A percentile compares a stretch with the other conserved stretches of the same genome.
Conservation (phyloP, 2,329 filamentous ascomycete species). For the Corynespora cassiicola region DNA sequence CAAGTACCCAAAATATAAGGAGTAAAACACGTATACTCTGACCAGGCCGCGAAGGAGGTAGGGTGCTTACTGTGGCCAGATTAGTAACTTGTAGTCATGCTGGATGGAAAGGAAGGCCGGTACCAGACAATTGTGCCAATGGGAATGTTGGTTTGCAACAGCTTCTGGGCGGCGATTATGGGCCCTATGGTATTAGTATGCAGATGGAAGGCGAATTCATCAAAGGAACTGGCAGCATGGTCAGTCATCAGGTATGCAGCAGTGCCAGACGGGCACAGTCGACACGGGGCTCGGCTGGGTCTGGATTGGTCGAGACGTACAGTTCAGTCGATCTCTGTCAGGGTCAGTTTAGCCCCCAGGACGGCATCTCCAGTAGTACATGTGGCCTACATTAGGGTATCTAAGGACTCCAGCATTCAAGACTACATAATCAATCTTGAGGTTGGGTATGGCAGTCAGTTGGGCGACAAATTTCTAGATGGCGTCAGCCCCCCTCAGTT, state of each 20-base stretch:
- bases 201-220: conserved; percentile 61
- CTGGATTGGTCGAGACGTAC: conserved; percentile 42
- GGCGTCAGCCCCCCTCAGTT: conserved; percentile 13
- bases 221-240: conserved; percentile 52
- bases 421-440: conserved; percentile 61
- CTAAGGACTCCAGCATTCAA: conserved; percentile 63
- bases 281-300: conserved; percentile 27
- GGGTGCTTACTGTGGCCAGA: too few relatives aligned
- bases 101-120: too few relatives aligned
- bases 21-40: too few relatives aligned
- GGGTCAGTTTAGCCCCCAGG: conserved; percentile 23
- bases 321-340: conserved; percentile 58
- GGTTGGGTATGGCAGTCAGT: conserved; percentile 47
- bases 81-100: too few relatives aligned
- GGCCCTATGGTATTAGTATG: conserved; percentile 66
- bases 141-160: conserved; percentile 55
- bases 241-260: conserved; percentile 12
- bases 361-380: conserved; percentile 18
- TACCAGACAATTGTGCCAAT: conserved; percentile 58
- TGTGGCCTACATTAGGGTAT: conserved; percentile 61
- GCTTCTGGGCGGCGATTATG: conserved; percentile 61
- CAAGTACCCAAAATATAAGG: too few relatives aligned
- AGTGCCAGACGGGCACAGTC: conserved; percentile 11
- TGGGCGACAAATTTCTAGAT: conserved; percentile 51
- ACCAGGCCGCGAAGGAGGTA: too few relatives aligned